Evolutionary conservation across 2,329 filamentous ascomycete species (phyloP).

Genomic region (Ceratocystis cubensis): DNA sequence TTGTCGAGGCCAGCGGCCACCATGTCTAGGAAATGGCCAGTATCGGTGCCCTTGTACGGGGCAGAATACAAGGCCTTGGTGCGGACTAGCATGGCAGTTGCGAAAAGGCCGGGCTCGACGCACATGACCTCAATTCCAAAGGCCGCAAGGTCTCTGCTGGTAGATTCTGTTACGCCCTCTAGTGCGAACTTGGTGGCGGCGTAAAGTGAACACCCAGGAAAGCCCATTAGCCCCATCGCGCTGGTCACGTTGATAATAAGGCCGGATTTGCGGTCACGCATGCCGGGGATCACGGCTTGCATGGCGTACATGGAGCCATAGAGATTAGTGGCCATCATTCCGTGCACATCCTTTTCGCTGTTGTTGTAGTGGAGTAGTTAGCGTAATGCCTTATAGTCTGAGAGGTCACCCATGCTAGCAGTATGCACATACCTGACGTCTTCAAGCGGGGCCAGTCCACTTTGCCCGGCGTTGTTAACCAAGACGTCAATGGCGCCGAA

Average conservation of each 20-base stretch:
- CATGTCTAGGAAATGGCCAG: constrained; percentile 24
- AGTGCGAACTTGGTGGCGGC: constrained; percentile 36
- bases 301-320: constrained; percentile 37
- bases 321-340: constrained; percentile 37
- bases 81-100: constrained; percentile 35
- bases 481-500: constrained; percentile 35
- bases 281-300: constrained; percentile 36
- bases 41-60: constrained; percentile 26
- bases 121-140: constrained; percentile 34
- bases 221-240: constrained; percentile 33
- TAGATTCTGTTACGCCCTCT: constrained; percentile 34
- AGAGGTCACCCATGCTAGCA: no score
- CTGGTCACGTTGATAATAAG: constrained; percentile 37
- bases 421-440: constrained; percentile 25
- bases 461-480: constrained; percentile 37
- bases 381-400: neutral
- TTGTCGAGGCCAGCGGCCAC: constrained; percentile 26
- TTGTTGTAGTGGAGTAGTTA: neutral
- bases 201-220: constrained; percentile 31
- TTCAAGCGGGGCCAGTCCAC: constrained; percentile 34
- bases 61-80: constrained; percentile 23
- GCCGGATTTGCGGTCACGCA: constrained; percentile 33
- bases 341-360: constrained; percentile 31
- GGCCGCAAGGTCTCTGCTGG: constrained; percentile 33
- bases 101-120: constrained; percentile 43